Conservation (phyloP, 2,329 filamentous ascomycete species). For the Monosporascus sp. region DNA sequence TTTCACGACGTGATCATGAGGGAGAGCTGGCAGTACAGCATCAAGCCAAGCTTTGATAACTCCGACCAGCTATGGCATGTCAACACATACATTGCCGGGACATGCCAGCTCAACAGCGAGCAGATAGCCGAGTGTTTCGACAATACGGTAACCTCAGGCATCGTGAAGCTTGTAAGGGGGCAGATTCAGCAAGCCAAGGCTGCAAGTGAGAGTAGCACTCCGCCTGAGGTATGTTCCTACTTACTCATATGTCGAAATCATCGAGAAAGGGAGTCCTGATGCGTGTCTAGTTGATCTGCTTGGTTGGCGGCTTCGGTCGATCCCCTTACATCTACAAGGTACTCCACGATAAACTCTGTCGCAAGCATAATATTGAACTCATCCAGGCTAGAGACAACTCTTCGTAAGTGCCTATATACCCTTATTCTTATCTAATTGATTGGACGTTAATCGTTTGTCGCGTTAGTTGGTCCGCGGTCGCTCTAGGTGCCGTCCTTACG, state of each 20-base stretch:
- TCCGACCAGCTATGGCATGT: background rate
- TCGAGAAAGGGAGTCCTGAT: background rate
- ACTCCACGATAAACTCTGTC: background rate
- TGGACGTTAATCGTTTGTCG: background rate
- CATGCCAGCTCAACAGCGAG: background rate
- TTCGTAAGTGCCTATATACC: background rate
- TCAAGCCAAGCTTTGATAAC: background rate
- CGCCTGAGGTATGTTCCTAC: background rate
- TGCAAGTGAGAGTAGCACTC: background rate
- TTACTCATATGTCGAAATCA: background rate
- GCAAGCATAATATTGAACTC: background rate
- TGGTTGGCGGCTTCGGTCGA: background rate
- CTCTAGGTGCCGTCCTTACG: background rate
- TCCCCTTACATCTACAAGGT: background rate
- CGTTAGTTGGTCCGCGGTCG: background rate
- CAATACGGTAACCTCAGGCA: background rate
- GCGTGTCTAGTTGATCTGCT: background rate
- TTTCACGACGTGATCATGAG: background rate
- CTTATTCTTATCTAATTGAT: background rate
- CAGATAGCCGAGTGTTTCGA: background rate
- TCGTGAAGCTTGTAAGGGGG: background rate
- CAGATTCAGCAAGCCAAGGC: background rate
- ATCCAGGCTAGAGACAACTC: background rate
- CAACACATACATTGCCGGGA: background rate
- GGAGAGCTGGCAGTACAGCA: background rate